Base-by-base conservation (phyloP, 1,139 yeast genomes). In the Pichia cactophila region DNA sequence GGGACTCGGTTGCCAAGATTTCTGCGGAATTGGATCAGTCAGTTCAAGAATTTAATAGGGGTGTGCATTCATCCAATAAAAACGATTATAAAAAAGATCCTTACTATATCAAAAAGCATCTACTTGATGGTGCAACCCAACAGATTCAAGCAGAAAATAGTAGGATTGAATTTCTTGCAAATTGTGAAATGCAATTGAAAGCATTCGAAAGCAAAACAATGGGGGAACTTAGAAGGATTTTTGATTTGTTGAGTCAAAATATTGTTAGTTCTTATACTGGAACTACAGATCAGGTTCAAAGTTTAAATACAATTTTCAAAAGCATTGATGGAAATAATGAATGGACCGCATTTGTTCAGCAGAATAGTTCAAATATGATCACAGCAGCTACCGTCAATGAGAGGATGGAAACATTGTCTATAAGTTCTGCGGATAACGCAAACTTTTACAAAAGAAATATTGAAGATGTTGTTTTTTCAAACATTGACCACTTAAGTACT, bases 121-220 rank as follows among this genome's bases (percentile, higher is more conserved):
- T 71, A 5, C 54, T 67, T 33, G 58, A 61, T 44, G 61, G 69
- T 33, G 69, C 75, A 4, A 69, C 67, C 14, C 66, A 61, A 44
- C 80, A 75, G 60, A 58, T 75, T 39, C 56, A 59, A 43, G 69
- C 67, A 54, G 81, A 76, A 61, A 74, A 75, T 58, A 58, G 60
- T 31, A 72, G 71, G 50, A 60, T 70, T 41, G 77, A 73, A 49
- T 68, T 73, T 46, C 61, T 74, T 41, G 61, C 69, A 43, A 62
- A 68, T 46, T 61, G 67, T 44, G 80, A 76, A 64, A 61, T 63
- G 53, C 66, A 68, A 48, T 62, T 74, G 49, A 63, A 65, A 55
- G 62, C 72, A 7, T 61, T 71, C 45, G 81, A 76, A 58, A 53
- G 62, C 28, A 77, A 73, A 56, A 62, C 74, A 36, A 61, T 73